A percentile compares a stretch with the other conserved stretches of the same genome.
These are phyloP conservation scores for Scorias spongiosa DNA, from an alignment of 2,329 filamentous ascomycete species.

Conservation along the genomic window DNA sequence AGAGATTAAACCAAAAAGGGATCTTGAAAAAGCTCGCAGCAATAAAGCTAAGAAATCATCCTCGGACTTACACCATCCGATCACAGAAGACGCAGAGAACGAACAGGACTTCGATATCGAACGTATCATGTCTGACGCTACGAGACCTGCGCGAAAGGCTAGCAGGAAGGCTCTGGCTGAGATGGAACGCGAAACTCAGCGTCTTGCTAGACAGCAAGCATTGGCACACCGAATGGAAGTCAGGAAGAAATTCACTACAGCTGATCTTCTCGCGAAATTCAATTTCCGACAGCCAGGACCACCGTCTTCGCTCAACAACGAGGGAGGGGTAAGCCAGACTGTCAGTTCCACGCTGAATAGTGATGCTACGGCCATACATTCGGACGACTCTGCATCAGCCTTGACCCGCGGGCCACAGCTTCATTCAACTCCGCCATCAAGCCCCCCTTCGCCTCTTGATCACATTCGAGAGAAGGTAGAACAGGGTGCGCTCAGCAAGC, in stretches of 20 bases:
- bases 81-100: constrained; percentile 9
- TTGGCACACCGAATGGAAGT: constrained; percentile 73
- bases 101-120: constrained; percentile 11
- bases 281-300: constrained; percentile 36
- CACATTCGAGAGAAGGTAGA: constrained; percentile 18
- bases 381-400: constrained; percentile 11
- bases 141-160: constrained; percentile 63
- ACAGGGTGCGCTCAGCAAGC: constrained; percentile 17
- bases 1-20: constrained; percentile 1
- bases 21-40: constrained; percentile 1
- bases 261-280: constrained; percentile 69
- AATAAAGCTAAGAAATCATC: constrained; percentile 8
- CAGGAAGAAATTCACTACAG: constrained; percentile 78
- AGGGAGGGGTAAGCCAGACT: constrained; percentile 4
- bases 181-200: constrained; percentile 88
- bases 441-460: constrained; percentile 25
- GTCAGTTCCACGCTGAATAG: constrained; percentile 17
- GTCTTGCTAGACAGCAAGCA: constrained; percentile 79
- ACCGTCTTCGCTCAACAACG: background rate
- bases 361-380: constrained; percentile 10
- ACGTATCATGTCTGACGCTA: constrained; percentile 22
- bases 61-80: constrained; percentile 13
- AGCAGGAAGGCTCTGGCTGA: constrained; percentile 92
- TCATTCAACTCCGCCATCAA: constrained; percentile 27
- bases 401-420: background rate